Conservation (phyloP, 345 rosid genomes). For the Pseudoturritis turrita region DNA sequence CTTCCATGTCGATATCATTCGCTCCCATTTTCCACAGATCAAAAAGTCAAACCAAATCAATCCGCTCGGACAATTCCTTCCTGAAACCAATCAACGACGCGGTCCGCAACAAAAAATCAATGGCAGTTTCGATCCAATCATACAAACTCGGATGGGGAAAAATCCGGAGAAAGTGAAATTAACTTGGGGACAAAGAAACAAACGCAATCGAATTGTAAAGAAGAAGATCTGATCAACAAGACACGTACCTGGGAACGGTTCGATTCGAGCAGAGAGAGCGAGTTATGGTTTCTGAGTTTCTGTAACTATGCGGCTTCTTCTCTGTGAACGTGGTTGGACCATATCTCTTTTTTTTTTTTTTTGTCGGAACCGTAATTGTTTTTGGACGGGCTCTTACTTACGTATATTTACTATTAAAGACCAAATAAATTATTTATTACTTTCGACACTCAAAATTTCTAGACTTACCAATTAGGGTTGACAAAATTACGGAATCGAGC, state of each 20-base stretch:
- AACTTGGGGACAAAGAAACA: not conserved
- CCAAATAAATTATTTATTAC: not conserved
- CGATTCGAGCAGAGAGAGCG: constrained; percentile 13
- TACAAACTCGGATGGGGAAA: not conserved
- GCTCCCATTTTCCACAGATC: constrained; percentile 45
- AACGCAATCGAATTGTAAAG: not conserved
- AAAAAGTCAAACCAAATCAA: not conserved
- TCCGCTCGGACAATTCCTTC: not conserved
- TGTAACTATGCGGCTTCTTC: not conserved
- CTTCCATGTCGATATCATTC: constrained; percentile 46
- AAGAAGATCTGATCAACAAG: not conserved
- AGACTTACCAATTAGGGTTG: no score
- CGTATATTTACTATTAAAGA: not conserved
- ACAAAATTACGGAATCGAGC: no score
- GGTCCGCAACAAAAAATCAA: not conserved
- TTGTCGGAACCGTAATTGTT: not conserved
- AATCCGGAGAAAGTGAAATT: not conserved
- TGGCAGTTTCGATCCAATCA: constrained; percentile 6
- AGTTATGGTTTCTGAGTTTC: constrained; percentile 2
- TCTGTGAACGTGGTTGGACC: constrained; percentile 17
- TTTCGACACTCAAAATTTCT: not conserved
- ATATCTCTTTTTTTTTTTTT: not conserved
- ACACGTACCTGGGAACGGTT: constrained; percentile 14
- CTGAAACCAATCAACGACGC: constrained; percentile 10
- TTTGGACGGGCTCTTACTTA: not conserved